Evolutionary conservation across 2,329 filamentous ascomycete species (phyloP), one percentile per base, ranked within the genome.

Genomic region (Trichoderma sp.): DNA sequence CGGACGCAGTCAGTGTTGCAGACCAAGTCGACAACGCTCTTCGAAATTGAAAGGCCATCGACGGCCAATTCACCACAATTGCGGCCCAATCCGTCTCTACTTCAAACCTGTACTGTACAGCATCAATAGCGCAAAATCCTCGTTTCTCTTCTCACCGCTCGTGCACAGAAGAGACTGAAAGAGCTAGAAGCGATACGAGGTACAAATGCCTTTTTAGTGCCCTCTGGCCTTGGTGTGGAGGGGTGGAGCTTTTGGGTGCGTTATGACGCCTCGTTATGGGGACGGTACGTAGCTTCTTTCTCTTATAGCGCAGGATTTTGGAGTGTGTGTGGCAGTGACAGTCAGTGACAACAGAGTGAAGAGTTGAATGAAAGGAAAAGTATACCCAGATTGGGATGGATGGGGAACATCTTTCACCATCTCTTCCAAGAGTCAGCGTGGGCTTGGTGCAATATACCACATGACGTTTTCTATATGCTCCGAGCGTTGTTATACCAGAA

Each of bases 251-350:
- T 39, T 28, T n/a, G 3, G n/a, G 46, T 13, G 5, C 11, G 8
- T 49, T 51, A 51, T 61, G 59, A 61, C 59, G 59, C 59, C 21
- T 49, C 46, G 4, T 24, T 43, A 43, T 43, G 28, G 59, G 54
- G 51, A 1, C 16, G 16, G 39, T 43, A 43, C 39, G 39, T 43
- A 39, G 14, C 51, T 21, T 34, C 16, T 34, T 56, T n/a, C 7
- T n/a, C 18, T n/a, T 10, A 26, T 63, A 37, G 43, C 34, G 59
- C 43, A 34, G 43, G 59, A 52, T 63, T 63, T 63, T 28, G 32
- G 32, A 8, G 39, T 13, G 8, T 24, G 46, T 46, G 43, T 49
- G 46, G n/a, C 46, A 55, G 28, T 30, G 52, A 52, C 24, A 28
- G 21, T 13, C 6, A 8, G 39, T 43, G 39, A n/a, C 39, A 55